Evolutionary conservation across 345 rosid genomes (phyloP).

Genomic region (Eucalyptus regnans): DNA sequence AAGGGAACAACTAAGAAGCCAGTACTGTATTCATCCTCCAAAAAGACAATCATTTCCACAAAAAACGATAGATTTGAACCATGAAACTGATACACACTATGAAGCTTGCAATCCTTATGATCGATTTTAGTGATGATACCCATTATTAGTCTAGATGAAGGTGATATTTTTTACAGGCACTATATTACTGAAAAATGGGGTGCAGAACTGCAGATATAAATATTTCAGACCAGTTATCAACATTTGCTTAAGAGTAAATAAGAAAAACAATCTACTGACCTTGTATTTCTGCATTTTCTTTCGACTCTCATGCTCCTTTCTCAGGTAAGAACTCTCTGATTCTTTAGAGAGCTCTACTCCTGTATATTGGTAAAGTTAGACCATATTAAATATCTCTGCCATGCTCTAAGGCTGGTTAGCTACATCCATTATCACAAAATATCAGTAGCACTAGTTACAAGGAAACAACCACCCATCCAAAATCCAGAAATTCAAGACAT

Average conservation of each 20-base stretch:
- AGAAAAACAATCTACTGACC: slow-evolving; percentile 18
- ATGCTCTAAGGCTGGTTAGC: neutral
- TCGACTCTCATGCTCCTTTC: slow-evolving; percentile 45
- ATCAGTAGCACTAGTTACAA: neutral
- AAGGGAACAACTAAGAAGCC: neutral
- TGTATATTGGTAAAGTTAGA: neutral
- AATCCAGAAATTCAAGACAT: neutral
- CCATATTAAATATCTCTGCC: neutral
- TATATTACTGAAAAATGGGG: neutral
- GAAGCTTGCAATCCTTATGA: neutral
- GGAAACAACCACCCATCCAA: neutral
- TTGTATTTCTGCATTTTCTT: slow-evolving; percentile 45
- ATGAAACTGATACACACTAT: neutral
- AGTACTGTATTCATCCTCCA: neutral
- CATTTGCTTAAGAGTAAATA: neutral
- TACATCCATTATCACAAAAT: neutral
- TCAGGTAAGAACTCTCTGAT: slow-evolving; percentile 45
- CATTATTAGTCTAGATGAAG: neutral
- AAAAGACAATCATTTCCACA: neutral
- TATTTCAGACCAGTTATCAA: neutral
- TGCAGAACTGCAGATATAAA: neutral
- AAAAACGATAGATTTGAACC: neutral
- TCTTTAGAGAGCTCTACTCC: slow-evolving; percentile 27
- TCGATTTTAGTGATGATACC: neutral
- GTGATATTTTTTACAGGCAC: neutral